These are phyloP conservation scores for Yarrowia bubula DNA, from an alignment of 805 yeast species.

Conservation along the genomic window DNA sequence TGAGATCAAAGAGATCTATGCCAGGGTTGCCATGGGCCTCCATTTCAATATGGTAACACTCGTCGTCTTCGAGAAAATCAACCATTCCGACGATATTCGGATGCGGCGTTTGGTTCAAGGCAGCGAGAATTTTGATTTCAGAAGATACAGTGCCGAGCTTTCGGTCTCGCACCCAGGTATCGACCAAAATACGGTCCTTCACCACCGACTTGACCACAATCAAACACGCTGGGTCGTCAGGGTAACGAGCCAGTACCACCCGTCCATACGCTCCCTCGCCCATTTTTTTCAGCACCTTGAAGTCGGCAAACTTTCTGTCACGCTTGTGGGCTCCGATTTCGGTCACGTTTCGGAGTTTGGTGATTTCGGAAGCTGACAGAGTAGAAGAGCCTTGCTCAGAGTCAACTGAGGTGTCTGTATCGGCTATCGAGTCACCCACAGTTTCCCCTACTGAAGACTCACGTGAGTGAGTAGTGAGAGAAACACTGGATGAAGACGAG, in stretches of 20 bases:
- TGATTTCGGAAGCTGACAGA: slow-evolving; percentile 26
- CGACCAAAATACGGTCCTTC: slow-evolving; percentile 89
- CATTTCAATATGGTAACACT: slow-evolving; percentile 85
- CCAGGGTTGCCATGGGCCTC: slow-evolving; percentile 90
- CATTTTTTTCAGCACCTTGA: slow-evolving; percentile 66
- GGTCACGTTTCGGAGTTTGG: slow-evolving; percentile 35
- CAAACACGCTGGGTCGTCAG: slow-evolving; percentile 57
- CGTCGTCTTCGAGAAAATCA: slow-evolving; percentile 90
- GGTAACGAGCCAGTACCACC: slow-evolving; percentile 75
- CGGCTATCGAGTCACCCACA: not conserved
- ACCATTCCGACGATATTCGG: slow-evolving; percentile 81
- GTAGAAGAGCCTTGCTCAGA: not conserved
- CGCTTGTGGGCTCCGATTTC: slow-evolving; percentile 67
- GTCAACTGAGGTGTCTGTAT: not conserved
- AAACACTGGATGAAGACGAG: not conserved
- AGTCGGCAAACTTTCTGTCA: slow-evolving; percentile 69
- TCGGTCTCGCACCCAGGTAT: slow-evolving; percentile 95
- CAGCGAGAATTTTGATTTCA: slow-evolving; percentile 91
- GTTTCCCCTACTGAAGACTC: not conserved
- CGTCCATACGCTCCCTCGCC: slow-evolving; percentile 98
- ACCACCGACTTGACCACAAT: slow-evolving; percentile 86
- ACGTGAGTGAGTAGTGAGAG: not conserved
- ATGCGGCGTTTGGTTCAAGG: slow-evolving; percentile 63
- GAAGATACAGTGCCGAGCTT: slow-evolving; percentile 89
- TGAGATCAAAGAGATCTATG: slow-evolving; percentile 86